These are phyloP conservation scores for Coelastrella sp. DNA, from an alignment of 139 green algal genomes.

Conservation along the genomic window DNA sequence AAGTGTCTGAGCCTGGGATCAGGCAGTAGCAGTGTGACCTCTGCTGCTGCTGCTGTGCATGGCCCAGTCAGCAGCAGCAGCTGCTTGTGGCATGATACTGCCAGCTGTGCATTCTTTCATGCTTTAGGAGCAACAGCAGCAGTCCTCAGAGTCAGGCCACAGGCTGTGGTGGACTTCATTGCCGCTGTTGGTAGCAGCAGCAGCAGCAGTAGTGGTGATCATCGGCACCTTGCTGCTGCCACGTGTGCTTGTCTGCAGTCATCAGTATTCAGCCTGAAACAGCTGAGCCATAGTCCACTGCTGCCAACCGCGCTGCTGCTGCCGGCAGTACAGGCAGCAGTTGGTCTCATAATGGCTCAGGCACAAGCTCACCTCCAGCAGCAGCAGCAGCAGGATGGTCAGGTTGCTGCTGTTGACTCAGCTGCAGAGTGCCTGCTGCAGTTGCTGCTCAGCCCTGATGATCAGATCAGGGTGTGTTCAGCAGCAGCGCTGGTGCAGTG, in stretches of 20 bases:
- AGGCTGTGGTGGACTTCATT: slow-evolving; percentile 10
- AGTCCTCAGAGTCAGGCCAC: slow-evolving; percentile 2
- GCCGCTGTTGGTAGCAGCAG: neutral
- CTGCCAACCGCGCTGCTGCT: slow-evolving; percentile 10
- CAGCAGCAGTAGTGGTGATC: neutral
- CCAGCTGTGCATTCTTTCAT: slow-evolving; percentile 4
- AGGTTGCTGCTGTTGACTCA: neutral
- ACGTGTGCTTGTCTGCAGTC: neutral
- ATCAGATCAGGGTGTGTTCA: neutral
- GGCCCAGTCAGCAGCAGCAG: neutral
- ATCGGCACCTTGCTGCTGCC: neutral
- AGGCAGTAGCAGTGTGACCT: neutral
- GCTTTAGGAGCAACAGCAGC: neutral
- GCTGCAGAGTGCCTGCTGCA: neutral
- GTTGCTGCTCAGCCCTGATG: slow-evolving; percentile 8
- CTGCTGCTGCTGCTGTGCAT: neutral
- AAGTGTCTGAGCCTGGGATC: neutral
- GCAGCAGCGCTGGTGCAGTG: slow-evolving; percentile 31
- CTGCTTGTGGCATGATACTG: slow-evolving; percentile 19
- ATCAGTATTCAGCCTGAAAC: slow-evolving; percentile 19
- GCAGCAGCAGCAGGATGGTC: neutral
- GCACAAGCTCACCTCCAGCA: slow-evolving; percentile 16
- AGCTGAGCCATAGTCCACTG: neutral
- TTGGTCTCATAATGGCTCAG: neutral
- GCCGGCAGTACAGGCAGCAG: neutral